Base-by-base conservation (phyloP, 768 basidiomycete genomes). In the Auriculariales sp. region DNA sequence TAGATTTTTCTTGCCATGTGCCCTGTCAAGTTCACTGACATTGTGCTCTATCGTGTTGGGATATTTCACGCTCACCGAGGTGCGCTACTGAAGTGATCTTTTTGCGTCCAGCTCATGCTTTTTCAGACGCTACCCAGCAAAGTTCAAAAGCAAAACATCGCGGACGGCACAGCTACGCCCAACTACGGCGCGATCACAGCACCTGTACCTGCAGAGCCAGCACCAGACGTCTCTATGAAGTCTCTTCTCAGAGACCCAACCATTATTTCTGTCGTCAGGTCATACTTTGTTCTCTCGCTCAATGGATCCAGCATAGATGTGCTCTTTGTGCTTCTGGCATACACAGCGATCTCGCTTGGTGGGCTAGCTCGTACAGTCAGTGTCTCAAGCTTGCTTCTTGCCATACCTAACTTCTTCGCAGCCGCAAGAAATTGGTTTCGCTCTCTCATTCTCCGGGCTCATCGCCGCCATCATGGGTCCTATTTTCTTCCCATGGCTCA, bases 281-380 rank as follows among this genome's bases (percentile, higher is more conserved):
- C 51, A 3, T 48, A 49, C 22, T 55, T 65, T 15, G 57, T 80
- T 19, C 55, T 78, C 15, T 64, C 71, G 6, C 67, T 72, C 19
- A 77, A 52, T 66, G 31, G 65, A 7, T 75, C 75, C 1, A 71
- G 72, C 1, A 83, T 79, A 52, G 79, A 81, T 44, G 75, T 79
- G 11, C 73, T 80, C 6, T 83, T 83, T 56, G 77, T 81, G 7
- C 67, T 83, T 27, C 80, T 77, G 55, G 79, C 76, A 52, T 84
- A 79, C 59, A 77, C 81, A 11, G 69, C 77, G 10, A 61, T 83
- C 34, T 53, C 65, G 31, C 57, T 64, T 3, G 82, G 81, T 22
- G 81, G 82, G 0, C 64, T 83, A 0, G 67, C 69, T 7, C 77
- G 81, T 56, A 70, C 73, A 25, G 79, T 81, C 56, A 60, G 78